Base-by-base conservation (phyloP, 176 grass and related monocot genomes). In the Ensete glaucum region DNA sequence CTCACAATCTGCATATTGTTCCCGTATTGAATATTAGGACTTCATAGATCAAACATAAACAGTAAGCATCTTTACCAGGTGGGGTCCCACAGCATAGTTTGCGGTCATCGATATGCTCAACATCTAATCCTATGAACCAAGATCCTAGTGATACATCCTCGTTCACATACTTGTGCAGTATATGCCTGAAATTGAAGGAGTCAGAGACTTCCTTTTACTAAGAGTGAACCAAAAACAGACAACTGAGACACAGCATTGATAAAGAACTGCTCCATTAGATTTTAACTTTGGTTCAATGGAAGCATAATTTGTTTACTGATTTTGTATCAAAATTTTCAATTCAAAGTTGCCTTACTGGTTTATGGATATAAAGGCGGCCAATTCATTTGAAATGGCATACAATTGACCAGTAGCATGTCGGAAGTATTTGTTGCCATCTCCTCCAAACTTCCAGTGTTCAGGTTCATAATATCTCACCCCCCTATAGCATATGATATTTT, bases 361-460 rank as follows among this genome's bases (percentile, higher is more conserved):
- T 82, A 88, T 81, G 10, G 93, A 88, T 73, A 96, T 90, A 66
- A 92, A 96, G 1, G 85, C 82, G 52, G 93, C 89, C 81, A 96
- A 69, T 82, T 96, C 89, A 77, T 96, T 96, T 9, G 93, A 96
- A 82, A 96, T 89, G 53, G 87, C 93, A 57, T 96, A 92, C 9
- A 96, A 69, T 82, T 96, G 93, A 58, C 93, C 93, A 0, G 93
- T 96, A 64, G 93, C 93, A 82, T 96, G 93, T 68, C 87, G 83
- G 77, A 96, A 96, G 64, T 96, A 96, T 53, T 90, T 92, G 73
- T 92, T 92, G 64, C 86, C 86, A 29, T 53, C 72, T 69, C 87
- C 93, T 43, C 93, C 93, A 71, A 96, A 96, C 83, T 96, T 96
- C 93, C 93, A 96, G 68, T 90, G 82, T 83, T 96, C 93, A 62